These are phyloP conservation scores for Exophiala alcalophila DNA, from an alignment of 2,329 filamentous ascomycete genomes.

Conservation along the genomic window DNA sequence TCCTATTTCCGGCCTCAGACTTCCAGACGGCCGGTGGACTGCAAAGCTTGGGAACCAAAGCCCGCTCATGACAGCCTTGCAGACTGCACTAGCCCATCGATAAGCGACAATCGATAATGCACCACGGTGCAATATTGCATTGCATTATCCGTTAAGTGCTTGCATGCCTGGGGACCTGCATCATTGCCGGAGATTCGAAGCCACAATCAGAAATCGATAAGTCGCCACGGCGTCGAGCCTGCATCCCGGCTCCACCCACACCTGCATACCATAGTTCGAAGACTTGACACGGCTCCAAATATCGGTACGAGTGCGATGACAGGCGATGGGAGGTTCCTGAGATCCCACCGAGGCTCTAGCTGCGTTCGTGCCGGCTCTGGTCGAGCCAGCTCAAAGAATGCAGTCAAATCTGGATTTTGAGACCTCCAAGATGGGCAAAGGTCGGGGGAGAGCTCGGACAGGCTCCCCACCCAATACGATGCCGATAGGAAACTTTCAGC, in stretches of 20 bases:
- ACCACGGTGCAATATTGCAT: slow-evolving; percentile 4
- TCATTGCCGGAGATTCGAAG: slow-evolving; percentile 6
- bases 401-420: slow-evolving; percentile 8
- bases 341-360: background rate
- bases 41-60: background rate
- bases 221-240: background rate
- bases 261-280: slow-evolving; percentile 7
- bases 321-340: background rate
- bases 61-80: slow-evolving; percentile 14
- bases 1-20: background rate
- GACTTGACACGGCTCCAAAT: background rate
- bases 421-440: background rate
- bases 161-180: slow-evolving; percentile 13
- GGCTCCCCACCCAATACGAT: slow-evolving; percentile 1
- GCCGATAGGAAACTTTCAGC: background rate
- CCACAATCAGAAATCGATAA: slow-evolving; percentile 1
- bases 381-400: slow-evolving; percentile 4
- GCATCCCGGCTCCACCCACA: slow-evolving; percentile 8
- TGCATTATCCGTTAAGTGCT: slow-evolving; percentile 22
- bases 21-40: background rate
- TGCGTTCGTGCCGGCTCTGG: background rate
- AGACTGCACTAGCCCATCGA: background rate
- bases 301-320: background rate
- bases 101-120: slow-evolving; percentile 17
- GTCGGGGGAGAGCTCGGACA: background rate